Evolutionary conservation across 2,329 filamentous ascomycete genomes (phyloP), one percentile per base, ranked within the genome.

Genomic region (Aplosporella prunicola): DNA sequence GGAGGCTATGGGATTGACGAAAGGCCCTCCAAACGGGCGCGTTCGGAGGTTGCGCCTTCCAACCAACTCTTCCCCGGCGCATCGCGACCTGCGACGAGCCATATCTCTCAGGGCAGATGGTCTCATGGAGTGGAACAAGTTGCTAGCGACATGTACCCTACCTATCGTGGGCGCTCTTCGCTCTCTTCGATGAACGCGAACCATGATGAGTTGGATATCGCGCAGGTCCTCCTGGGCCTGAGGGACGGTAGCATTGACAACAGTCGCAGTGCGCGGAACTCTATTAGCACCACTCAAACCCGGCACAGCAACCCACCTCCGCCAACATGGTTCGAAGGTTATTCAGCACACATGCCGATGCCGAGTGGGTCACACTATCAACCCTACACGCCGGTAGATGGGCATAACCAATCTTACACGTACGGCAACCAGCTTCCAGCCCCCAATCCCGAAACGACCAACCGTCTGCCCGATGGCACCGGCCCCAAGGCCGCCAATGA

Each of bases 11-110:
- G 46, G 27, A 45, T 51, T 15, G 51, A 58, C 32, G 67, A 76
- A 47, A 65, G 71, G 31, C 74, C 74, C 4, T 57, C 71, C 14
- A 80, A 80, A 55, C 68, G 76, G 27, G 67, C 72, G 32, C 69
- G 74, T 44, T 78, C 76, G 28, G 75, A 78, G 48, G 63, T 71
- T 35, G 60, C 63, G 11, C 66, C 67, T 17, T 67, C 65, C 13
- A 56, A 61, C 16, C 53, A 61, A 14, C 52, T 60, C 30, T 47
- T 51, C 18, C 49, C 47, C 17, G 50, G 54, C 23, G 51, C 56
- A 20, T 58, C 63, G 22, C 51, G 67, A 40, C 67, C 67, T 11
- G 60, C 61, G 30, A 69, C 66, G 24, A 69, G 66, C 51, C 63
- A 69, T 57, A 27, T 22, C 9, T 32, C 32, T 15, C 23, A 24